A percentile compares a stretch with the other conserved stretches of the same genome.
Conservation (phyloP, 2,329 filamentous ascomycete species). For the Penicillium sp. region DNA sequence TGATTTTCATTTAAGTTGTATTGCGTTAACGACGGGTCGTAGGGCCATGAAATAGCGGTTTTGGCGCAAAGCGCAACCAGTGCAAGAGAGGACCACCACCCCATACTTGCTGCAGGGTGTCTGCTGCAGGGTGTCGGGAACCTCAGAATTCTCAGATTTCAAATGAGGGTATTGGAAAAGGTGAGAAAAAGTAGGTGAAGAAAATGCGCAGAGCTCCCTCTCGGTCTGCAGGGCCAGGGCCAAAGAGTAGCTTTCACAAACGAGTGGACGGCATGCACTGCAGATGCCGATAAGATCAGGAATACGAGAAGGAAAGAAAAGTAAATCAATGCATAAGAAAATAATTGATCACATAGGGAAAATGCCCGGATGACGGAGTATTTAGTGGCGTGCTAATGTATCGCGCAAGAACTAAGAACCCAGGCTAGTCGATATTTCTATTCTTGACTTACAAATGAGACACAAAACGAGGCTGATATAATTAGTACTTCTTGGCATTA, state of each 20-base stretch:
- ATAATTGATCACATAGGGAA: not conserved
- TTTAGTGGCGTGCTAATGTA: conserved; percentile 1
- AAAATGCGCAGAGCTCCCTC: not conserved
- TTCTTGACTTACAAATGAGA: conserved; percentile 1
- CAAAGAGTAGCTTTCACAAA: conserved; percentile 9
- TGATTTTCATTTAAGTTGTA: conserved; percentile 64
- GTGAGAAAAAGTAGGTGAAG: not conserved
- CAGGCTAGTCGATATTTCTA: not conserved
- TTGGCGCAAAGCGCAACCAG: conserved; percentile 34
- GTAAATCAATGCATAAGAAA: not conserved
- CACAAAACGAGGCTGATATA: not conserved
- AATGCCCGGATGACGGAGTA: not conserved
- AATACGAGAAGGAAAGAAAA: conserved; percentile 1
- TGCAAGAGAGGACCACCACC: conserved; percentile 29
- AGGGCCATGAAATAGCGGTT: conserved; percentile 40
- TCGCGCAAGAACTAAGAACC: not conserved
- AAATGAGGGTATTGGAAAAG: not conserved
- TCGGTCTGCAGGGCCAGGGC: not conserved
- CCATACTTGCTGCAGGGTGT: conserved; percentile 26
- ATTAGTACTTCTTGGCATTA: not conserved
- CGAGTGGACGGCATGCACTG: conserved; percentile 9
- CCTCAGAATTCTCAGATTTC: not conserved
- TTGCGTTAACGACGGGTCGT: conserved; percentile 51
- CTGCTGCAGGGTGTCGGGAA: conserved; percentile 1
- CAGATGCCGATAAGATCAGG: not conserved